Conservation (phyloP, 1,139 yeast genomes). For the Chernovozyma sophiae-reginae region DNA sequence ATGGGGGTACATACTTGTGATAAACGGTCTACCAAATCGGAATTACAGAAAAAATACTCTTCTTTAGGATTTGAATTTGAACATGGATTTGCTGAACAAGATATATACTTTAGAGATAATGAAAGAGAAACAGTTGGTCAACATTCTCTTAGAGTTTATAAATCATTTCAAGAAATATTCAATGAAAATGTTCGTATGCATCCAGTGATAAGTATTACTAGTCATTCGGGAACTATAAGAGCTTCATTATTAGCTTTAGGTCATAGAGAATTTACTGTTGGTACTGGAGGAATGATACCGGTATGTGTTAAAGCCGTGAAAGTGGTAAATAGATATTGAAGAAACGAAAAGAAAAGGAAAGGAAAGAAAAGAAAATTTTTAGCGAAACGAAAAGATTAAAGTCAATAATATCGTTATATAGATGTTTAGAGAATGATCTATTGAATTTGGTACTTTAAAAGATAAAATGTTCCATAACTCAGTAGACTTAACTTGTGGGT, state of each 20-base stretch:
- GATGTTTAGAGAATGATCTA: no score
- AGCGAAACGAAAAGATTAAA: no score
- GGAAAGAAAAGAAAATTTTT: no score
- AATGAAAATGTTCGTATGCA: slow-evolving; percentile 17
- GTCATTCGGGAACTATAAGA: slow-evolving; percentile 40
- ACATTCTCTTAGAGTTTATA: slow-evolving; percentile 36
- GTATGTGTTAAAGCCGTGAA: slow-evolving; percentile 33
- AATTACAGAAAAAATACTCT: slow-evolving; percentile 29
- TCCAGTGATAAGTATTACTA: slow-evolving; percentile 26
- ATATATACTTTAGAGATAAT: slow-evolving; percentile 33
- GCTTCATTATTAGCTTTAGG: slow-evolving; percentile 39
- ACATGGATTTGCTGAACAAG: slow-evolving; percentile 38
- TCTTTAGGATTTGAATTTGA: slow-evolving; percentile 31
- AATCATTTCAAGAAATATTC: slow-evolving; percentile 34
- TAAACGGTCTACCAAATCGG: slow-evolving; percentile 32
- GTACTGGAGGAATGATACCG: slow-evolving; percentile 45
- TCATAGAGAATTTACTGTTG: slow-evolving; percentile 39
- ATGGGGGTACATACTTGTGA: slow-evolving; percentile 45
- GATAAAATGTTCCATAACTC: no score
- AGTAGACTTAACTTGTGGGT: no score
- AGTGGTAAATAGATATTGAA: neutral
- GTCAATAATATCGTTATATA: no score
- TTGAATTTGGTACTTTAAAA: no score
- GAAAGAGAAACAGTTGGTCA: slow-evolving; percentile 39
- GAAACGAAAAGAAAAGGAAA: no score